Percentiles rank a stretch among this genome's conserved stretches.
Evolutionary conservation across 2,329 filamentous ascomycete genomes (phyloP).

Genomic region (Blumeria graminis): DNA sequence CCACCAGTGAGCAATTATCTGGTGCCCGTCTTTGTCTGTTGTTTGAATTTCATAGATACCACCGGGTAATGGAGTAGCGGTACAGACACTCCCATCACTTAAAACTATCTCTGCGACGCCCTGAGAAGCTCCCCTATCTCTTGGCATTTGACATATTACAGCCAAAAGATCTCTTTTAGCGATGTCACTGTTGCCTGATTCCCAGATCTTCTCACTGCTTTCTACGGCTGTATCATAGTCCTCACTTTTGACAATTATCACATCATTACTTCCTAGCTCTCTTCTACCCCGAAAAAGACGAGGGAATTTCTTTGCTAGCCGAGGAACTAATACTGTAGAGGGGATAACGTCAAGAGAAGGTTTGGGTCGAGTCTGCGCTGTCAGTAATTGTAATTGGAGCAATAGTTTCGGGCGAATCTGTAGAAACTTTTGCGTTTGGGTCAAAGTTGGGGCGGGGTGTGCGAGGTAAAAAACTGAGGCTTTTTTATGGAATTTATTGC

Average conservation of each 20-base stretch:
- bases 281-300: slow-evolving; percentile 38
- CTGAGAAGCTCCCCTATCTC: slow-evolving; percentile 22
- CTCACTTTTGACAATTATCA: slow-evolving; percentile 47
- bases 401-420: slow-evolving; percentile 43
- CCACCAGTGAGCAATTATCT: slow-evolving; percentile 51
- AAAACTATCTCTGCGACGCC: slow-evolving; percentile 35
- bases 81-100: slow-evolving; percentile 35
- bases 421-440: slow-evolving; percentile 30
- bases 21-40: slow-evolving; percentile 26
- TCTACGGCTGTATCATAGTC: slow-evolving; percentile 30
- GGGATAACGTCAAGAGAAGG: slow-evolving; percentile 55
- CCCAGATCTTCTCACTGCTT: slow-evolving; percentile 24
- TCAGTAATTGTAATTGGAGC: slow-evolving; percentile 47
- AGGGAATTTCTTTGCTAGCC: slow-evolving; percentile 34
- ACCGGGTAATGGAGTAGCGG: slow-evolving; percentile 24
- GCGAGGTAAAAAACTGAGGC: slow-evolving; percentile 43
- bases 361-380: slow-evolving; percentile 31
- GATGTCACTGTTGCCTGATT: slow-evolving; percentile 22
- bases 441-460: slow-evolving; percentile 35
- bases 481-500: slow-evolving; percentile 24
- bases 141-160: slow-evolving; percentile 37
- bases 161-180: slow-evolving; percentile 35
- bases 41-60: slow-evolving; percentile 42
- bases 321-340: slow-evolving; percentile 35
- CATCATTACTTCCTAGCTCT: slow-evolving; percentile 40